Evolutionary conservation across 345 rosid genomes (phyloP).

Genomic region (Microthlaspi erraticum): DNA sequence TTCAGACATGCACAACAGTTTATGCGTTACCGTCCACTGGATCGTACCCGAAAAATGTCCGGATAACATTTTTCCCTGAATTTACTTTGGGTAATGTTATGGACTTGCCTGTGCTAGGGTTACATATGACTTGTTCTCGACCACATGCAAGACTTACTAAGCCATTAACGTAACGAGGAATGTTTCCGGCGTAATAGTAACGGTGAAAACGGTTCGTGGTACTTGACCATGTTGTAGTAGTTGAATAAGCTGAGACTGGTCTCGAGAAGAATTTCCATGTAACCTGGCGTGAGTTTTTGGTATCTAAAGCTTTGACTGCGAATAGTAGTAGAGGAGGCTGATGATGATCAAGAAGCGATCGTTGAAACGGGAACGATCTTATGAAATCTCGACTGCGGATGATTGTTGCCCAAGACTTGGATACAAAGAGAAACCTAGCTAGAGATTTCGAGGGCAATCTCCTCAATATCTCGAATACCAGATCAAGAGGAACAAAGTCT

Average conservation of each 20-base stretch:
- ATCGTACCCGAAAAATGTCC: background rate
- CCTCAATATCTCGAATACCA: background rate
- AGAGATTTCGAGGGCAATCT: background rate
- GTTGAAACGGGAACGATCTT: background rate
- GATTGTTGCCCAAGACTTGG: background rate
- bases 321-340: background rate
- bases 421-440: background rate
- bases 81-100: background rate
- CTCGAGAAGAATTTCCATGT: background rate
- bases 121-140: background rate
- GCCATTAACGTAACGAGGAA: slow-evolving; percentile 7
- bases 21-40: background rate
- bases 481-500: background rate
- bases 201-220: background rate
- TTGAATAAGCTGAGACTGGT: no score
- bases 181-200: background rate
- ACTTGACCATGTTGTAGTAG: background rate
- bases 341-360: background rate
- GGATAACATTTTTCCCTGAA: background rate
- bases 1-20: slow-evolving; percentile 7
- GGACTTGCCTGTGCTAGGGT: slow-evolving; percentile 14
- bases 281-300: no score
- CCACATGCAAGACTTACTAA: slow-evolving; percentile 4
- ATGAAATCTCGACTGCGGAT: background rate
- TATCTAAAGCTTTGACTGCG: background rate